phyloP scores from a whole-genome alignment of 805 yeast species.

The Isabelozyma heimii region DNA sequence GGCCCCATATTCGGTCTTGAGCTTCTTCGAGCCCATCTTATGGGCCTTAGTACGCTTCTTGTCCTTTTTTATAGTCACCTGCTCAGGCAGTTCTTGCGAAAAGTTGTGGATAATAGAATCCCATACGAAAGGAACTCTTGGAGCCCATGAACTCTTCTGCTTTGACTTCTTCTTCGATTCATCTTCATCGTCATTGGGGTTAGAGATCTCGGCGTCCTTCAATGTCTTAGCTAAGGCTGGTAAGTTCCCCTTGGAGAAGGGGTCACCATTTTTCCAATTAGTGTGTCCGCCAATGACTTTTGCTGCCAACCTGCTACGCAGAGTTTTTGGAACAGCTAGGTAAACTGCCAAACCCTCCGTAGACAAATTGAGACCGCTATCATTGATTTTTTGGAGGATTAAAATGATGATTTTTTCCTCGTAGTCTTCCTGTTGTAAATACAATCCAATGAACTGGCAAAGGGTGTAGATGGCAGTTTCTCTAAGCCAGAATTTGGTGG shows the following conservation, averaged over 20 bases:
- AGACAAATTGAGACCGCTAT: constrained; percentile 56
- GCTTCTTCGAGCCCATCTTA: constrained; percentile 18
- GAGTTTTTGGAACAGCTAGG: constrained; percentile 44
- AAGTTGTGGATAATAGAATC: constrained; percentile 50
- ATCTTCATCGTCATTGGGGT: constrained; percentile 31
- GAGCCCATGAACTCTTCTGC: constrained; percentile 70
- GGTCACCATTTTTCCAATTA: constrained; percentile 72
- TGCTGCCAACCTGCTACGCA: constrained; percentile 9
- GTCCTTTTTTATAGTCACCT: constrained; percentile 12
- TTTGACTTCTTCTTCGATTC: constrained; percentile 28
- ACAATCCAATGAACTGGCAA: constrained; percentile 42
- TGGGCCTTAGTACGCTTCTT: constrained; percentile 41
- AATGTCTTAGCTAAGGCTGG: constrained; percentile 58
- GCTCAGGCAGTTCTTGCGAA: constrained; percentile 10
- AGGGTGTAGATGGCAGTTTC: constrained; percentile 78
- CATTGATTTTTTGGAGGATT: constrained; percentile 46
- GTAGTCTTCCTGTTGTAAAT: constrained; percentile 12
- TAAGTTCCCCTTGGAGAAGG: constrained; percentile 70
- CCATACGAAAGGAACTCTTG: constrained; percentile 79
- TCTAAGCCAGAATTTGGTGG: constrained; percentile 76
- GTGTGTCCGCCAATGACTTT: constrained; percentile 12
- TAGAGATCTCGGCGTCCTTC: constrained; percentile 49
- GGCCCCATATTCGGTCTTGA: constrained; percentile 5
- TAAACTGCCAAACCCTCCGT: constrained; percentile 80
- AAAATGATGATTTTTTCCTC: constrained; percentile 17